A percentile compares a stretch with the other conserved stretches of the same genome.
phyloP scores from a whole-genome alignment of 148 eudicot species.

The Rhododendron vialii region DNA sequence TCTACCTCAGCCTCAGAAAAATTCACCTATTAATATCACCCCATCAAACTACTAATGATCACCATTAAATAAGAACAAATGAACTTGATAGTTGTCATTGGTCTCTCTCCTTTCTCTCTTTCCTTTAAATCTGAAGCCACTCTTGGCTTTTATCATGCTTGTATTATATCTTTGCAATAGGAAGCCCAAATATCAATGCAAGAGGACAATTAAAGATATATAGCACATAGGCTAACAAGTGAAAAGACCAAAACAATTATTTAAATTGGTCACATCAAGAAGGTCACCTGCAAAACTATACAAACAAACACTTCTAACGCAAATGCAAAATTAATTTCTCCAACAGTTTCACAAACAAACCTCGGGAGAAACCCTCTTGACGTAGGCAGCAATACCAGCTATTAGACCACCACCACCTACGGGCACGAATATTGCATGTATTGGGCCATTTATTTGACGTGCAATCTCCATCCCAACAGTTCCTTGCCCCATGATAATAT shows the following conservation, averaged over 20 bases:
- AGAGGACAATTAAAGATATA: neutral
- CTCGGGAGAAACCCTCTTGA: slow-evolving; percentile 88
- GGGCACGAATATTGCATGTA: slow-evolving; percentile 94
- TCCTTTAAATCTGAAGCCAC: neutral
- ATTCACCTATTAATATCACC: neutral
- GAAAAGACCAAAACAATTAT: neutral
- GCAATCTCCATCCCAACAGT: slow-evolving; percentile 96
- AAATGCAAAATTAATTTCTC: neutral
- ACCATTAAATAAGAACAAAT: neutral
- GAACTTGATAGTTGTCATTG: neutral
- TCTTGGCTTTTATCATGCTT: neutral
- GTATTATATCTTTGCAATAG: neutral
- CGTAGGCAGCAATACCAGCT: slow-evolving; percentile 94
- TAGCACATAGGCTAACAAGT: neutral
- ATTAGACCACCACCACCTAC: slow-evolving; percentile 97
- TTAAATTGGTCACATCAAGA: neutral
- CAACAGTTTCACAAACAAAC: slow-evolving; percentile 25
- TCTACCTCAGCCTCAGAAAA: neutral
- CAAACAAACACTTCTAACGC: neutral
- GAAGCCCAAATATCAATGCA: neutral
- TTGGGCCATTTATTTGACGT: slow-evolving; percentile 56
- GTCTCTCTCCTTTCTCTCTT: neutral
- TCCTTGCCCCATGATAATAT: slow-evolving; percentile 88
- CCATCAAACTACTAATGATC: neutral
- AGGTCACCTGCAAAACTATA: neutral